Conservation (phyloP, 345 rosid genomes). For the Excoecaria cochinchinensis region DNA sequence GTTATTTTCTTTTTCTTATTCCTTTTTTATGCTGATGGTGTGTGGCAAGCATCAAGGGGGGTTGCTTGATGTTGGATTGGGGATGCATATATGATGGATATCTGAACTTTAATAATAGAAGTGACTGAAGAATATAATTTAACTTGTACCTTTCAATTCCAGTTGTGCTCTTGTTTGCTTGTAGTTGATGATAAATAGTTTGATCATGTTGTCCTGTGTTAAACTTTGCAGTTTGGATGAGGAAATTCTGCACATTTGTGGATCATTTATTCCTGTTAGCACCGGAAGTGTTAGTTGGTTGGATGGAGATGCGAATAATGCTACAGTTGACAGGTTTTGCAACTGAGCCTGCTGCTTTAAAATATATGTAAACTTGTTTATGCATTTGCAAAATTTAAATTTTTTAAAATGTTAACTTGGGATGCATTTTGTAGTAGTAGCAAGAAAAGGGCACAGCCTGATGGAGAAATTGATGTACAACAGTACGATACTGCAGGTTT, state of each 20-base stretch:
- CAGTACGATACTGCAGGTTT: slow-evolving; percentile 5
- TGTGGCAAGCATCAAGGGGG: too few relatives aligned
- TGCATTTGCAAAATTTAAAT: slow-evolving; percentile 3
- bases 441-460: slow-evolving; percentile 37
- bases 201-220: slow-evolving; percentile 8
- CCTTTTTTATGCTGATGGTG: too few relatives aligned
- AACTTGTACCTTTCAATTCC: background rate
- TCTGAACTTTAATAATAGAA: too few relatives aligned
- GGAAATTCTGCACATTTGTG: slow-evolving; percentile 67
- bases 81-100: too few relatives aligned
- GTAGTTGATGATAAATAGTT: background rate
- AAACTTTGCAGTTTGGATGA: slow-evolving; percentile 64
- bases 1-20: too few relatives aligned
- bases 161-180: background rate
- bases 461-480: slow-evolving; percentile 29
- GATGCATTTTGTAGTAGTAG: slow-evolving; percentile 24
- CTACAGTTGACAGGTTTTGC: slow-evolving; percentile 18
- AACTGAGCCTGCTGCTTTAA: background rate
- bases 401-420: background rate
- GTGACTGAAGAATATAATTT: background rate
- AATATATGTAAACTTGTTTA: background rate
- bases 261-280: slow-evolving; percentile 53
- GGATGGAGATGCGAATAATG: slow-evolving; percentile 41
- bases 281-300: slow-evolving; percentile 68
- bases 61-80: too few relatives aligned